Conservation (phyloP, 495 filamentous ascomycete species). For the Chaetomidium leptoderma region DNA sequence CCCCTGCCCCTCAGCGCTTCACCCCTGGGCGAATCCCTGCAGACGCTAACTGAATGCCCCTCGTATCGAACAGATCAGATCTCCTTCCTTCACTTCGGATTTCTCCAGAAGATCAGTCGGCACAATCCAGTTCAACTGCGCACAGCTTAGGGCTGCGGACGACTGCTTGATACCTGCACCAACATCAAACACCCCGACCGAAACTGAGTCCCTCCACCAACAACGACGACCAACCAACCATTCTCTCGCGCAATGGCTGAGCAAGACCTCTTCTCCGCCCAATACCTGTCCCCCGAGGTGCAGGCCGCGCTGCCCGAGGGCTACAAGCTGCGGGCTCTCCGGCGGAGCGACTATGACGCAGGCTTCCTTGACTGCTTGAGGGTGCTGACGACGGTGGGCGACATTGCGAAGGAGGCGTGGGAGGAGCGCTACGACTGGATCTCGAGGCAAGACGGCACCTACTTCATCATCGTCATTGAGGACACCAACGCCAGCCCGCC, state of each 20-base stretch:
- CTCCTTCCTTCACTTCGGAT: background rate
- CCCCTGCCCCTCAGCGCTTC: background rate
- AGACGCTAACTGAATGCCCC: background rate
- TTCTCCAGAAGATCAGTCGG: background rate
- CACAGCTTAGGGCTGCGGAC: too few species aligned
- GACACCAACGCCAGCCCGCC: conserved; percentile 51
- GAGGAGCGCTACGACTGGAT: conserved; percentile 81
- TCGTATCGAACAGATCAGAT: background rate
- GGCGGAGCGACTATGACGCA: conserved; percentile 67
- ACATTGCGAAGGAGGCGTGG: conserved; percentile 72
- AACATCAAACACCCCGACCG: background rate
- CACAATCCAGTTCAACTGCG: too few species aligned
- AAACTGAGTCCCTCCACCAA: background rate
- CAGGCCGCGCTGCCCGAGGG: conserved; percentile 65
- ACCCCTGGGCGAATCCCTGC: background rate
- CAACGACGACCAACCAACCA: background rate
- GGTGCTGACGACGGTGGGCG: conserved; percentile 88
- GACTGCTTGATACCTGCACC: background rate
- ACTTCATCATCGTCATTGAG: conserved; percentile 79
- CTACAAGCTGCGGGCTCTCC: conserved; percentile 79
- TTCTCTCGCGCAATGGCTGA: conserved; percentile 37
- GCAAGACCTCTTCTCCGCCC: conserved; percentile 65
- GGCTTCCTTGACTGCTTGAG: conserved; percentile 87
- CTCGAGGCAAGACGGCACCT: conserved; percentile 67
- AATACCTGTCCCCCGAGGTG: conserved; percentile 74